Evolutionary conservation across 176 grass and related monocot genomes (phyloP), one percentile per base, ranked within the genome.

Genomic region (Eleusine coracana): DNA sequence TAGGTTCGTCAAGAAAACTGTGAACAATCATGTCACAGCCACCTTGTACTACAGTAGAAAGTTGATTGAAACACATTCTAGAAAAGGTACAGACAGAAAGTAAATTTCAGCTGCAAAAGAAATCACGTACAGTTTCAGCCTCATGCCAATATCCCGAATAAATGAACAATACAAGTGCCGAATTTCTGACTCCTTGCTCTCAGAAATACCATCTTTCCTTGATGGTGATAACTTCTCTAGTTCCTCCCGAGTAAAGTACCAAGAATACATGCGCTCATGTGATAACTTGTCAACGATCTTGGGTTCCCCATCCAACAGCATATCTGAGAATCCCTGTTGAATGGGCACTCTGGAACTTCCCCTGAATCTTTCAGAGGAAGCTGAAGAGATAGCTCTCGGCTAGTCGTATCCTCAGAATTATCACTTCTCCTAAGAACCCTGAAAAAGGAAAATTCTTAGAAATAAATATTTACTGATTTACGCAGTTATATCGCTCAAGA

Each of bases 131-230:
- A 94, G 68, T 89, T 88, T 91, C n/a, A 97, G 91, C 64, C 79
- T 87, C 39, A 87, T 75, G 80, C 87, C 88, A 70, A 97, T 71
- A 78, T 88, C 87, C 37, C 87, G 73, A 86, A 97, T 80, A 75
- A 97, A 97, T 73, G 81, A 84, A 79, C 94, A 94, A 79, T 94
- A 97, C 75, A 85, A 85, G 16, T 75, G 79, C 52, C 87, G 87
- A 71, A 88, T 73, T 81, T 94, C 82, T 48, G 84, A 89, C 70
- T 97, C 94, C 25, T 86, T 87, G 66, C 18, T 83, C 39, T 38
- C 31, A 58, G 82, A 81, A 77, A 97, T 94, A 44, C 94, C 92
- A 79, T 97, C 94, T 82, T 75, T 83, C 68, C 92, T 83, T 51
- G 89, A 94, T 50, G 83, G 85, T 1, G 89, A 94, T 46, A 83